Evolutionary conservation across 768 basidiomycete genomes (phyloP).

Genomic region (Boletus huronensis): DNA sequence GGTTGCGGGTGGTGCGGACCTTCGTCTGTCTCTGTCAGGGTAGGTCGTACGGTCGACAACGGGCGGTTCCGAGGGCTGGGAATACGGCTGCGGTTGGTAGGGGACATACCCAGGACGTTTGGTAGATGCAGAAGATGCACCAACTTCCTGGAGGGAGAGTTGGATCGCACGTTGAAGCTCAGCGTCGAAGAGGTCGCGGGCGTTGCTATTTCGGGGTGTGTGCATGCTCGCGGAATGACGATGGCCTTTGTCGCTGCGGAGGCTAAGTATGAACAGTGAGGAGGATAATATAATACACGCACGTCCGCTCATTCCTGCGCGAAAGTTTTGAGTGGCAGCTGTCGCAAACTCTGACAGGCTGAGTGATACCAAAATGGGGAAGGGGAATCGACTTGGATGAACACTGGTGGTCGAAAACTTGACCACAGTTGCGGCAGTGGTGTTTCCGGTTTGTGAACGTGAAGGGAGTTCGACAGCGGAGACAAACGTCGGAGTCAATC

Average conservation of each 20-base stretch:
- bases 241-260: slow-evolving; percentile 44
- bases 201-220: slow-evolving; percentile 49
- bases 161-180: slow-evolving; percentile 94
- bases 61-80: slow-evolving; percentile 68
- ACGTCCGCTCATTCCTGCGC: slow-evolving; percentile 61
- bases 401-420: slow-evolving; percentile 93
- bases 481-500: slow-evolving; percentile 94
- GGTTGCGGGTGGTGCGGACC: slow-evolving; percentile 19
- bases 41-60: slow-evolving; percentile 52
- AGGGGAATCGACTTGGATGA: slow-evolving; percentile 80
- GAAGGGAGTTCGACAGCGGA: slow-evolving; percentile 88
- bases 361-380: slow-evolving; percentile 90
- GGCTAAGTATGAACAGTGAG: neutral
- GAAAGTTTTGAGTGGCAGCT: slow-evolving; percentile 76
- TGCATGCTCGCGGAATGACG: slow-evolving; percentile 55
- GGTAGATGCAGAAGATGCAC: slow-evolving; percentile 41
- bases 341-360: slow-evolving; percentile 94
- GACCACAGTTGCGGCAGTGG: slow-evolving; percentile 97
- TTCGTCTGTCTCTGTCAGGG: slow-evolving; percentile 26
- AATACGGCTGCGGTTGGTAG: slow-evolving; percentile 40
- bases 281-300: slow-evolving; percentile 16
- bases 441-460: slow-evolving; percentile 96
- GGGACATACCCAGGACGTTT: slow-evolving; percentile 68
- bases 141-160: slow-evolving; percentile 79
- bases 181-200: slow-evolving; percentile 69